Conservation (phyloP, 164 flowering plant species). For the Tetrastigma voinierianum region DNA sequence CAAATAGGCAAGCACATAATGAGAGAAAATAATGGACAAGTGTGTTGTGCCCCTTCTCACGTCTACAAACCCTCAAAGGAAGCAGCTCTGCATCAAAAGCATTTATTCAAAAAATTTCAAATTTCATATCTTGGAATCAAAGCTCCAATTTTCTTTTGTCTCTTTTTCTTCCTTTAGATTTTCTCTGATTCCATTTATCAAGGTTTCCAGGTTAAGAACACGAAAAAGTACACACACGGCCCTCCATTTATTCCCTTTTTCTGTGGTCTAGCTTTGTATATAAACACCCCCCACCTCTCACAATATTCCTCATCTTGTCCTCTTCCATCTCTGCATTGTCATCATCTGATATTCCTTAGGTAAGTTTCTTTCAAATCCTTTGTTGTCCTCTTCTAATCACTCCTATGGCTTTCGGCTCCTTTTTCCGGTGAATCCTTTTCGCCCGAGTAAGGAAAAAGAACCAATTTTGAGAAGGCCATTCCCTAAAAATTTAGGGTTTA, state of each 20-base stretch:
- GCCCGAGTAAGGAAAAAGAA: no score
- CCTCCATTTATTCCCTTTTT: slow-evolving; percentile 39
- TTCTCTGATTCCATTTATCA: slow-evolving; percentile 42
- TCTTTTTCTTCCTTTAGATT: slow-evolving; percentile 38
- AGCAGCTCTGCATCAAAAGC: slow-evolving; percentile 11
- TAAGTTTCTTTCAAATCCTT: background rate
- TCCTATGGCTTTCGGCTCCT: no score
- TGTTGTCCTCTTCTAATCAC: no score
- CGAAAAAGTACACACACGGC: slow-evolving; percentile 51
- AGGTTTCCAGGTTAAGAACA: slow-evolving; percentile 39
- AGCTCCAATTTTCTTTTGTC: slow-evolving; percentile 28
- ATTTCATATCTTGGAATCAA: slow-evolving; percentile 31
- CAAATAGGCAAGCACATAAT: no score
- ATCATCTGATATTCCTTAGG: background rate
- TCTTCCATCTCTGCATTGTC: background rate
- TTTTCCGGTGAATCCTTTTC: no score
- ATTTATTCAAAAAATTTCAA: slow-evolving; percentile 23
- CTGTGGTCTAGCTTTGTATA: slow-evolving; percentile 30
- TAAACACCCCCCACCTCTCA: slow-evolving; percentile 26
- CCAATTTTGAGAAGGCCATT: no score
- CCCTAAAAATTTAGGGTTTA: no score
- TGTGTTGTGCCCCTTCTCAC: slow-evolving; percentile 13
- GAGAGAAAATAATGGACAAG: background rate
- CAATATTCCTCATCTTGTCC: slow-evolving; percentile 1
- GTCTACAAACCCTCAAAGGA: slow-evolving; percentile 9